Percentiles rank a stretch among this genome's conserved stretches.
These are phyloP conservation scores for Prunus campanulata DNA, from an alignment of 306 rosid species.

Conservation along the genomic window DNA sequence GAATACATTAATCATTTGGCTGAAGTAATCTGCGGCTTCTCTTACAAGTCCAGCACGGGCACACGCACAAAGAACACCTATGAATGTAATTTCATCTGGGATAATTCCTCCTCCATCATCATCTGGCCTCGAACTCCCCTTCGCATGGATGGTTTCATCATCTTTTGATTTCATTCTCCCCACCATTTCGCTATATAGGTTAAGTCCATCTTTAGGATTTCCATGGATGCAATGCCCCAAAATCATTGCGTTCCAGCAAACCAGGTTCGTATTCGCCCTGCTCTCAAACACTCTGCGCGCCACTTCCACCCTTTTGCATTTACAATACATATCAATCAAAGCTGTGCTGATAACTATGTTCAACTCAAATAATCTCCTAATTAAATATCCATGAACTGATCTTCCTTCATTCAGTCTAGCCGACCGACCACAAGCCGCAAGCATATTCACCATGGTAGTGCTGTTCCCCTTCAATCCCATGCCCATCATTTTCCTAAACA, in stretches of 20 bases:
- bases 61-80: conserved; percentile 72
- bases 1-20: conserved; percentile 47
- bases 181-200: conserved; percentile 45
- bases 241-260: conserved; percentile 69
- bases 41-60: conserved; percentile 55
- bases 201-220: conserved; percentile 57
- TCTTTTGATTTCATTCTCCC: conserved; percentile 22
- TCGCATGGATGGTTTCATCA: conserved; percentile 17
- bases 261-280: conserved; percentile 47
- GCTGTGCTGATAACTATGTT: conserved; percentile 51
- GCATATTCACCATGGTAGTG: conserved; percentile 49
- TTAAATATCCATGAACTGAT: conserved; percentile 61
- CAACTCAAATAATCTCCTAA: conserved; percentile 30
- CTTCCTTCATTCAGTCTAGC: conserved; percentile 65
- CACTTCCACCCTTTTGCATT: conserved; percentile 47
- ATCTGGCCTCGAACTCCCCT: conserved; percentile 8
- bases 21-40: conserved; percentile 52
- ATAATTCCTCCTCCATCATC: conserved; percentile 22
- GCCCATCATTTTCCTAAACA: conserved; percentile 57
- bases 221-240: conserved; percentile 74
- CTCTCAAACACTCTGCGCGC: conserved; percentile 44
- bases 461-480: conserved; percentile 43
- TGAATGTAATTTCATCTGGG: conserved; percentile 67
- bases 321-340: conserved; percentile 67
- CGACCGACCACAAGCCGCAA: conserved; percentile 60